Evolutionary conservation across 495 filamentous ascomycete species (phyloP).

Genomic region (Chaetomidium leptoderma): DNA sequence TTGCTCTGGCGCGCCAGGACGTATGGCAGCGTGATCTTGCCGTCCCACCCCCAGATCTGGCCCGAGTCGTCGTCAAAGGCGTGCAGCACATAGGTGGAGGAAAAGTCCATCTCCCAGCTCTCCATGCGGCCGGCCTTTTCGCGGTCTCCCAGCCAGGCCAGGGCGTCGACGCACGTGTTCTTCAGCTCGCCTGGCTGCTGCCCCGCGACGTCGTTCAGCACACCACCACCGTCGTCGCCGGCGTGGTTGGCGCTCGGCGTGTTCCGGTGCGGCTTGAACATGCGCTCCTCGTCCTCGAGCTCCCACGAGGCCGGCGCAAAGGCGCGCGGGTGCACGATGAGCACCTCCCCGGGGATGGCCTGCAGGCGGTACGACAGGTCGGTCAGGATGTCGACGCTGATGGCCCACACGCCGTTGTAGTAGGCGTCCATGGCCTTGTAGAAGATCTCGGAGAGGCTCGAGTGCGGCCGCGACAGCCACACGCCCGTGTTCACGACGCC

Average conservation of each 20-base stretch:
- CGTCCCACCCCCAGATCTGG: constrained; percentile 14
- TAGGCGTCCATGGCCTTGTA: constrained; percentile 12
- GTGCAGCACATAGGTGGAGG: constrained; percentile 26
- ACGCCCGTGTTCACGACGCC: constrained; percentile 27
- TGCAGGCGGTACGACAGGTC: constrained; percentile 20
- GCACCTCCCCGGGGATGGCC: constrained; percentile 19
- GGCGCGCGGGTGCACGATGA: constrained; percentile 18
- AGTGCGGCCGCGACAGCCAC: constrained; percentile 17
- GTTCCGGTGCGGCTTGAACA: constrained; percentile 10
- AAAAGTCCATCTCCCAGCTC: constrained; percentile 26
- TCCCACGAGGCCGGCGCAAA: constrained; percentile 25
- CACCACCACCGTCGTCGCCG: not conserved
- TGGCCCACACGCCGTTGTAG: constrained; percentile 22
- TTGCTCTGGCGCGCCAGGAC: constrained; percentile 24
- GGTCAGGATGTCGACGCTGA: constrained; percentile 22
- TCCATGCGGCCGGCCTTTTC: constrained; percentile 8
- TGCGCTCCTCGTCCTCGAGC: constrained; percentile 4
- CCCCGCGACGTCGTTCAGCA: not conserved
- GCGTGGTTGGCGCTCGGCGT: not conserved
- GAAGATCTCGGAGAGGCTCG: constrained; percentile 17
- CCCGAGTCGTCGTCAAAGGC: constrained; percentile 18
- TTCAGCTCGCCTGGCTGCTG: not conserved
- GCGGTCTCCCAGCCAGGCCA: constrained; percentile 17
- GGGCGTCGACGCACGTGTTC: constrained; percentile 15
- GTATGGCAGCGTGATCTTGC: constrained; percentile 20